Conservation (phyloP, 345 rosid species). For the Microcos paniculata region DNA sequence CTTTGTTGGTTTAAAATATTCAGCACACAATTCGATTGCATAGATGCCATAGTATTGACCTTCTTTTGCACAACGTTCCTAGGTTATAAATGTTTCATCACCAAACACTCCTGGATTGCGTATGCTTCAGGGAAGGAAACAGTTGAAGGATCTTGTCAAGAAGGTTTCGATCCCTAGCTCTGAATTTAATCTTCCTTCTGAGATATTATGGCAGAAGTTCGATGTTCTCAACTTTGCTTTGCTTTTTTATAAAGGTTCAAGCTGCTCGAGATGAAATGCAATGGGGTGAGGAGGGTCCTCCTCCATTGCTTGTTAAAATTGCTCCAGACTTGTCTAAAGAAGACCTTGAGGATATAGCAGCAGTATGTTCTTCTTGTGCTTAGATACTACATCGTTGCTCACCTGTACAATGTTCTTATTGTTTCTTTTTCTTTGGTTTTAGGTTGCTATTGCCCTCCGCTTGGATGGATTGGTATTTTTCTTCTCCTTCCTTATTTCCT, state of each 20-base stretch:
- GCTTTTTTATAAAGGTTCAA: conserved; percentile 58
- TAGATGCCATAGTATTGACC: background rate
- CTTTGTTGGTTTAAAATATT: background rate
- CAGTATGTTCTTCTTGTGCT: conserved; percentile 42
- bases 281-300: conserved; percentile 99
- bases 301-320: conserved; percentile 93
- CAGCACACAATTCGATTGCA: background rate
- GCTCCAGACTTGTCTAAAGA: conserved; percentile 95
- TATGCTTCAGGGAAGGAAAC: conserved; percentile 95
- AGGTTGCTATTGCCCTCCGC: conserved; percentile 95
- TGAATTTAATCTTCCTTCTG: background rate
- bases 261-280: conserved; percentile 99
- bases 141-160: conserved; percentile 90
- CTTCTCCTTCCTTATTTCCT: conserved; percentile 7
- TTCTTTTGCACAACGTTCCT: background rate
- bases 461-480: conserved; percentile 93
- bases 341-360: conserved; percentile 99
- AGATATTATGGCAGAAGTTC: background rate
- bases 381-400: conserved; percentile 1
- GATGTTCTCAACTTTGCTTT: conserved; percentile 6
- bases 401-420: conserved; percentile 25
- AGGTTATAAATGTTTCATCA: conserved; percentile 98
- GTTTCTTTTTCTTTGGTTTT: conserved; percentile 31
- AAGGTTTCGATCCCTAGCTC: conserved; percentile 44
- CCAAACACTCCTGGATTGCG: conserved; percentile 97